Base-by-base conservation (phyloP, 164 flowering plant genomes). In the Kalanchoe fedtschenkoi region DNA sequence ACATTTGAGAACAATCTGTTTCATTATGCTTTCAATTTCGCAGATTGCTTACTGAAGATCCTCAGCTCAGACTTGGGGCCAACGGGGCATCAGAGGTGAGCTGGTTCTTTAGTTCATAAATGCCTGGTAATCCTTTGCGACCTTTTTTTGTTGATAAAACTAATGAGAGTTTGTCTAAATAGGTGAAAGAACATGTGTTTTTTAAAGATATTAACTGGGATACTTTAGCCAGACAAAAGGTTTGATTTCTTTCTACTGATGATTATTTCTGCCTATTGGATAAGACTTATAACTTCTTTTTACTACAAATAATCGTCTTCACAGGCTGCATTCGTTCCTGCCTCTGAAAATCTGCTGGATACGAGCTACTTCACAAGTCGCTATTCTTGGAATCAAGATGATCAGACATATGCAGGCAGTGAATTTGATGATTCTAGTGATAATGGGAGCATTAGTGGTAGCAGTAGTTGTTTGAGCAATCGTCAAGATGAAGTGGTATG, bases 281-380 rank as follows among this genome's bases (percentile, higher is more conserved):
- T 33, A 8, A 22, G 44, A 62, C n/a, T 19, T 16, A 17, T 19
- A 19, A 3, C 60, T 65, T 62, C n/a, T 34, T 51, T 34, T 3
- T 15, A 16, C 57, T 26, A 60, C 42, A 21, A 35, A 16, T 37
- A 4, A 60, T 32, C 66, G 14, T 24, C 65, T 65, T 59, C 32
- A 24, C 79, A 95, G 99, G 99, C 99, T 63, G 96, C 97, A 64
- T 95, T 95, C 83, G 92, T 95, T 66, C 99, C 99, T 22, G 59
- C 91, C 1, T 95, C 96, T 38, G 99, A 91, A 63, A 80, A 90
- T 76, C 90, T 96, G 19, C 69, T 80, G 55, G 99, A 95, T 68
- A 95, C 99, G 6, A 95, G 96, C 75, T 95, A 95, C 77, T 95
- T 95, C 75, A 89, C 93, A n/a, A 95, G 99, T 68, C 93, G 99